These are phyloP conservation scores for Diaporthe destruens DNA, from an alignment of 2,329 filamentous ascomycete genomes.

Conservation along the genomic window DNA sequence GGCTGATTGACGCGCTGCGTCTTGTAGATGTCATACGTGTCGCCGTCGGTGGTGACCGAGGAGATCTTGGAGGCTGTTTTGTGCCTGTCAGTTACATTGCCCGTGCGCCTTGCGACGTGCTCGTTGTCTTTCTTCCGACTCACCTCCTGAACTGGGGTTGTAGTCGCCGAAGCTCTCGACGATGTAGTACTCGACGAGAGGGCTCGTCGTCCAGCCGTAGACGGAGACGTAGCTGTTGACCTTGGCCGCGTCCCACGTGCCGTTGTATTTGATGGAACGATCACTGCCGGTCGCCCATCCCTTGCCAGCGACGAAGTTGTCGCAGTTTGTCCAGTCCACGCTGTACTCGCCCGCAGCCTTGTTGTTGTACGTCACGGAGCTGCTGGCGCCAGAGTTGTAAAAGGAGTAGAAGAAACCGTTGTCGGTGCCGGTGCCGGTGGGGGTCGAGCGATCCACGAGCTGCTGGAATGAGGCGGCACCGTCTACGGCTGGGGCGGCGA, in stretches of 20 bases:
- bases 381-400: slow-evolving; percentile 57
- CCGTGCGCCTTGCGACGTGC: not conserved
- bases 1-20: slow-evolving; percentile 49
- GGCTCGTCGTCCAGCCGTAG: slow-evolving; percentile 52
- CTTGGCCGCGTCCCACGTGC: slow-evolving; percentile 49
- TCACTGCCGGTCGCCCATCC: slow-evolving; percentile 66
- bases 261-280: slow-evolving; percentile 46
- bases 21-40: slow-evolving; percentile 44
- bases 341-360: slow-evolving; percentile 55
- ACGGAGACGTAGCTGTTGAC: slow-evolving; percentile 49
- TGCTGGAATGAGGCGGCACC: slow-evolving; percentile 3
- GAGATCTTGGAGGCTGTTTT: slow-evolving; percentile 38
- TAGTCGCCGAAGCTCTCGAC: slow-evolving; percentile 46
- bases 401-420: slow-evolving; percentile 61
- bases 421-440: slow-evolving; percentile 51
- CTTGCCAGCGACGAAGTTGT: slow-evolving; percentile 69
- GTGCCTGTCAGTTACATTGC: not conserved
- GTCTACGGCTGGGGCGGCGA: slow-evolving; percentile 16
- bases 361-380: slow-evolving; percentile 56
- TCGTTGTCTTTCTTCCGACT: not conserved
- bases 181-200: slow-evolving; percentile 49
- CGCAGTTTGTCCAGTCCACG: slow-evolving; percentile 57
- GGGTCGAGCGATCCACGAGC: slow-evolving; percentile 42
- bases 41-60: slow-evolving; percentile 44
- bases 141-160: slow-evolving; percentile 41